These are phyloP conservation scores for Colletotrichum neosansevieriae DNA, from an alignment of 2,329 filamentous ascomycete species.

Conservation along the genomic window DNA sequence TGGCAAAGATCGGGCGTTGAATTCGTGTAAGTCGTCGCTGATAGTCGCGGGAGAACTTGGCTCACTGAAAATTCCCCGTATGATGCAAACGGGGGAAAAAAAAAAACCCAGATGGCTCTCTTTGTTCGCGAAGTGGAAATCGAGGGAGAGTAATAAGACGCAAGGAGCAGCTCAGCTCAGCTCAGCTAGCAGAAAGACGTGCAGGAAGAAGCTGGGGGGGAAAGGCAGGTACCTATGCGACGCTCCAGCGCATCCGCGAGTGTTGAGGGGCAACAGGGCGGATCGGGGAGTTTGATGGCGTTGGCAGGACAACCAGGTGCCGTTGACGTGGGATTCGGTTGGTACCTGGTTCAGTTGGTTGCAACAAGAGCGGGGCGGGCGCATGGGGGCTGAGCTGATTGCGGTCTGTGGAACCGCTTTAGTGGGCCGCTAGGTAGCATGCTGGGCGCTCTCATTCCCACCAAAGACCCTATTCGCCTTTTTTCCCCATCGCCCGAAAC, in stretches of 20 bases:
- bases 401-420: conserved; percentile 11
- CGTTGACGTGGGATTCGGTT: conserved; percentile 10
- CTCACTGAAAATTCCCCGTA: not conserved
- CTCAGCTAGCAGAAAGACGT: not conserved
- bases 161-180: not conserved
- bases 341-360: conserved; percentile 7
- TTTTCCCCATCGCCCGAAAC: not conserved
- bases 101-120: not conserved
- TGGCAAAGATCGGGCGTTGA: not conserved
- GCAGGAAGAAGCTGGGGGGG: conserved; percentile 15
- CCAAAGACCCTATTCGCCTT: not conserved
- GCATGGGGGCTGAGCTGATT: conserved; percentile 18
- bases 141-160: conserved; percentile 6
- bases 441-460: not conserved
- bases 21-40: conserved; percentile 10
- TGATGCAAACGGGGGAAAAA: conserved; percentile 1
- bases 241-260: conserved; percentile 34
- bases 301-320: conserved; percentile 29
- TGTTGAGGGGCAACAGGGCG: conserved; percentile 39
- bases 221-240: conserved; percentile 6
- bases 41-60: not conserved
- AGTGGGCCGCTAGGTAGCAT: conserved; percentile 12
- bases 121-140: conserved; percentile 23
- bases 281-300: conserved; percentile 34
- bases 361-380: not conserved